A percentile compares a stretch with the other conserved stretches of the same genome.
Evolutionary conservation across 1,139 yeast species (phyloP).

Genomic region (Wickerhamomyces sp.): DNA sequence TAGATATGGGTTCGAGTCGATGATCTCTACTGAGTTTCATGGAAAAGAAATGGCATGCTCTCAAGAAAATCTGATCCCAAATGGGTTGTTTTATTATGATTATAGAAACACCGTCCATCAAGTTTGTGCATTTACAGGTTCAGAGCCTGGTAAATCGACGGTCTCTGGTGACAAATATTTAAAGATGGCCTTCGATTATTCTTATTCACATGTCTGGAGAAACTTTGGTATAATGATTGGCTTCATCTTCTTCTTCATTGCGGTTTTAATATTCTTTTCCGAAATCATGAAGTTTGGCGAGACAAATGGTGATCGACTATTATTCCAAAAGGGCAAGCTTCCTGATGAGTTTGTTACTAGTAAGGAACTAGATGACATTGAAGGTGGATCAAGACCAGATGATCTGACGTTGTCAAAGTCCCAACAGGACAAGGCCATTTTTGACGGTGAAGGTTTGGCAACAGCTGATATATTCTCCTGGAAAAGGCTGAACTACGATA

Average conservation of each 20-base stretch:
- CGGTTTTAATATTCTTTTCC: constrained; percentile 31
- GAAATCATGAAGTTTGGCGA: constrained; percentile 34
- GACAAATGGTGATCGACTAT: constrained; percentile 37
- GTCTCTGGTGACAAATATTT: constrained; percentile 44
- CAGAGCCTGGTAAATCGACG: constrained; percentile 33
- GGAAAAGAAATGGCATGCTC: constrained; percentile 53
- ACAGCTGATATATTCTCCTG: constrained; percentile 31
- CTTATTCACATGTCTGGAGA: constrained; percentile 41
- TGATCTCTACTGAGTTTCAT: constrained; percentile 53
- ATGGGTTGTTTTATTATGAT: constrained; percentile 46
- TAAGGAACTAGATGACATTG: constrained; percentile 8
- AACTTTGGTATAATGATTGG: constrained; percentile 43
- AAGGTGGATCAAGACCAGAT: constrained; percentile 9
- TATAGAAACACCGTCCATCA: constrained; percentile 33
- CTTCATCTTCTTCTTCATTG: constrained; percentile 33
- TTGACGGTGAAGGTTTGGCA: constrained; percentile 39
- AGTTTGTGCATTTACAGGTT: constrained; percentile 47
- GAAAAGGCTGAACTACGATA: constrained; percentile 36
- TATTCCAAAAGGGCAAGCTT: constrained; percentile 28
- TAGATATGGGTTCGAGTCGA: constrained; percentile 51
- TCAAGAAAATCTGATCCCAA: constrained; percentile 40
- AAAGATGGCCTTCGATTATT: constrained; percentile 32
- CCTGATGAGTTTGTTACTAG: not conserved
- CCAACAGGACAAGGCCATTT: constrained; percentile 26
- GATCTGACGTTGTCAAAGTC: constrained; percentile 4